phyloP scores from a whole-genome alignment of 2,329 filamentous ascomycete species.

The Diaporthe australafricana region DNA sequence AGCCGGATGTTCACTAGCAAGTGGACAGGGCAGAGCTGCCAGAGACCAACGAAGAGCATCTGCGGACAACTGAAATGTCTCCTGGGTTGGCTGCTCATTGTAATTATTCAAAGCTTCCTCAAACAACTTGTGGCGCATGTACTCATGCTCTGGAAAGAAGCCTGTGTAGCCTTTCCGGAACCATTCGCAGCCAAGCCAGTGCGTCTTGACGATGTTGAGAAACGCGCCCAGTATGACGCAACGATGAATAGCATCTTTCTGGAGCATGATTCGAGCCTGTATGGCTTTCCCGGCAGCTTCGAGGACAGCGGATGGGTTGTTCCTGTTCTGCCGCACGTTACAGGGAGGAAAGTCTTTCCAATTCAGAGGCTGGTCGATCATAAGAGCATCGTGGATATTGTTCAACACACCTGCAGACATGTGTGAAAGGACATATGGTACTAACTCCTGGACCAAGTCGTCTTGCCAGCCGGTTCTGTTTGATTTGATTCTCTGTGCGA shows the following conservation, averaged over 20 bases:
- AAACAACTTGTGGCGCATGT: not conserved
- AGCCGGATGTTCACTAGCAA: not conserved
- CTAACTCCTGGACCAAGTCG: not conserved
- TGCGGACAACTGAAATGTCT: not conserved
- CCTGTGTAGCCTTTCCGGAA: not conserved
- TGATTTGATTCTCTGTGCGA: not conserved
- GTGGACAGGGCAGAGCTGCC: not conserved
- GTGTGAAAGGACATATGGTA: not conserved
- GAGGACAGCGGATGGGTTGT: not conserved
- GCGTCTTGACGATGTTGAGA: not conserved
- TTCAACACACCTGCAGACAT: not conserved
- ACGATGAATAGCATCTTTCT: not conserved
- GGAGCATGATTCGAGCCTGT: not conserved
- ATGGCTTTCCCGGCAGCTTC: not conserved
- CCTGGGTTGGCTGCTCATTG: not conserved
- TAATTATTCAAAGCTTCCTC: not conserved
- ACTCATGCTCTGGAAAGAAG: not conserved
- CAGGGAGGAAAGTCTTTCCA: not conserved
- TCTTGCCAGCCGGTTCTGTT: not conserved
- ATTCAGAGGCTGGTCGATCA: not conserved
- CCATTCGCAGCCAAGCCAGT: slow-evolving; percentile 1
- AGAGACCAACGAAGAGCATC: not conserved
- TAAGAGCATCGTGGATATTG: not conserved
- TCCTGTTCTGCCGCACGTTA: not conserved
- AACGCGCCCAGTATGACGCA: not conserved